Percentiles rank a stretch among this genome's conserved stretches.
Evolutionary conservation across 2,329 filamentous ascomycete genomes (phyloP).

Genomic region (Didymella lethalis): DNA sequence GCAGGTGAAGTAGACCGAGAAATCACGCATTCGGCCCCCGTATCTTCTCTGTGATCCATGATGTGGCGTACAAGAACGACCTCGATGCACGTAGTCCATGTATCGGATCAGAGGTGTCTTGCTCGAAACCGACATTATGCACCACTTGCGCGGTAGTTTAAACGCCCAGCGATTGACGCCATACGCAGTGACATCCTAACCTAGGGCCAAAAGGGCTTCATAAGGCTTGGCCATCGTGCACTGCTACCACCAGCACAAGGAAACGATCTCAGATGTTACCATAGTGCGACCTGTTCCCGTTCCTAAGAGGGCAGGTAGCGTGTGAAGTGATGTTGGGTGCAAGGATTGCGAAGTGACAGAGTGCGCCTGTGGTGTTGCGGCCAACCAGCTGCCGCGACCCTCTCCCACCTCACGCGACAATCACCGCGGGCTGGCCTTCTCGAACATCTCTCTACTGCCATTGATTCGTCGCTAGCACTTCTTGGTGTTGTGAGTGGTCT

Average conservation of each 20-base stretch:
- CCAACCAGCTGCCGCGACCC: constrained; percentile 2
- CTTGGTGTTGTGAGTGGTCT: constrained; percentile 5
- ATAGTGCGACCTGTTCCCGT: not conserved
- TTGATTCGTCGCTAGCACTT: constrained; percentile 1
- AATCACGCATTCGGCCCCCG: not conserved
- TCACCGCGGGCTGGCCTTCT: not conserved
- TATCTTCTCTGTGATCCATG: not conserved
- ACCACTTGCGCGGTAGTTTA: not conserved
- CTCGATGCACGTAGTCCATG: not conserved
- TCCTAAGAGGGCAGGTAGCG: constrained; percentile 17
- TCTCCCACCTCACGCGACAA: constrained; percentile 10
- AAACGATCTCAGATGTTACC: not conserved
- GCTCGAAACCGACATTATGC: not conserved
- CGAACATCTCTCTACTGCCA: not conserved
- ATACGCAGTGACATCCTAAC: not conserved
- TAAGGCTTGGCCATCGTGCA: not conserved
- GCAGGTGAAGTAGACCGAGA: not conserved
- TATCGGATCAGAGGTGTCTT: not conserved
- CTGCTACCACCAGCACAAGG: not conserved
- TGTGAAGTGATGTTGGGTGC: not conserved
- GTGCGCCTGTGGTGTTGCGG: not conserved
- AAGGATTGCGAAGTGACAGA: not conserved
- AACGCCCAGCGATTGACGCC: not conserved
- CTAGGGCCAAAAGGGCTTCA: not conserved
- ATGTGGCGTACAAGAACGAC: not conserved